Percentiles rank a stretch among this genome's conserved stretches.
Conservation (phyloP, 495 filamentous ascomycete species). For the Hypoxylon fuscum region DNA sequence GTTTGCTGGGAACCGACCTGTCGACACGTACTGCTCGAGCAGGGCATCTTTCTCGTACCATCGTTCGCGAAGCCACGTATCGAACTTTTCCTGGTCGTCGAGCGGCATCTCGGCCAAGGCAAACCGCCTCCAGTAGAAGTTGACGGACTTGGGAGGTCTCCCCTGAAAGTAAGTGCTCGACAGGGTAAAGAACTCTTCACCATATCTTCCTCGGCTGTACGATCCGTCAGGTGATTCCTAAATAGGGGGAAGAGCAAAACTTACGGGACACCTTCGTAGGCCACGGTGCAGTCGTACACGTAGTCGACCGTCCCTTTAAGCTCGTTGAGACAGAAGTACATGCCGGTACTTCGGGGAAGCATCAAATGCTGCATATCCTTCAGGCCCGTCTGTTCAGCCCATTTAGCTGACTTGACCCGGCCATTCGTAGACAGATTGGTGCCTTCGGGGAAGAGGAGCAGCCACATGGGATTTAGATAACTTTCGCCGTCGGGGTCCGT, state of each 20-base stretch:
- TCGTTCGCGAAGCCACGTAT: slow-evolving; percentile 75
- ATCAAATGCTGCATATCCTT: slow-evolving; percentile 73
- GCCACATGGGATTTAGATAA: slow-evolving; percentile 81
- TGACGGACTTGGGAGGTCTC: slow-evolving; percentile 81
- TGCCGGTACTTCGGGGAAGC: slow-evolving; percentile 78
- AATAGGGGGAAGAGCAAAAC: slow-evolving; percentile 37
- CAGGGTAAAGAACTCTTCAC: slow-evolving; percentile 79
- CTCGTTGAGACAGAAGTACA: slow-evolving; percentile 78
- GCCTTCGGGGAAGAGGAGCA: slow-evolving; percentile 85
- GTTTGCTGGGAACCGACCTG: slow-evolving; percentile 72
- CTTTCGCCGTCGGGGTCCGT: slow-evolving; percentile 61
- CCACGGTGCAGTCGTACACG: slow-evolving; percentile 86
- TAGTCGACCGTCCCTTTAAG: slow-evolving; percentile 76
- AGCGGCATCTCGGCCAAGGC: slow-evolving; percentile 71
- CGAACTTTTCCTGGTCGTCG: slow-evolving; percentile 68
- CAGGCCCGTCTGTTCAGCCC: slow-evolving; percentile 74
- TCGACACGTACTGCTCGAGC: slow-evolving; percentile 73
- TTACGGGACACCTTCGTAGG: slow-evolving; percentile 83
- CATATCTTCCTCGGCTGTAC: slow-evolving; percentile 70
- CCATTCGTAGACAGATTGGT: slow-evolving; percentile 79
- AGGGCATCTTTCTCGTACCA: slow-evolving; percentile 85
- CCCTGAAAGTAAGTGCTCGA: slow-evolving; percentile 78
- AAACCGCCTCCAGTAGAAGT: slow-evolving; percentile 86
- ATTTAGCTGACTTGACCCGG: slow-evolving; percentile 67
- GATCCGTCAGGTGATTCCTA: slow-evolving; percentile 23